Evolutionary conservation across 2,329 filamentous ascomycete species (phyloP).

Genomic region (Neofusicoccum ribis): DNA sequence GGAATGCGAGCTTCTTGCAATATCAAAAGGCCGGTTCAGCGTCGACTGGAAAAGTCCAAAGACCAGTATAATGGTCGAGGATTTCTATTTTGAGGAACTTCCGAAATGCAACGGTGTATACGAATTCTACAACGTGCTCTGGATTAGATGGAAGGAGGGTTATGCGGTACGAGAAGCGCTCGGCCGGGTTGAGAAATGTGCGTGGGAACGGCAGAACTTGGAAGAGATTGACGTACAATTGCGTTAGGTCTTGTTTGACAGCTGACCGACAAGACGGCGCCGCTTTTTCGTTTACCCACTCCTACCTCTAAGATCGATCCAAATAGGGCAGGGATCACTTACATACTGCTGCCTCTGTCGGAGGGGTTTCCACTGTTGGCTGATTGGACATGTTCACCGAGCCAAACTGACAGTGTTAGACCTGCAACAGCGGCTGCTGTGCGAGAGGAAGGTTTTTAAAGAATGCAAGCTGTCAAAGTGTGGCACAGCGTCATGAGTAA

Average conservation of each 20-base stretch:
- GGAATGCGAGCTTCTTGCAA: background rate
- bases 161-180: conserved; percentile 26
- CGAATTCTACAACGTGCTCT: conserved; percentile 25
- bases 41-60: too few species aligned
- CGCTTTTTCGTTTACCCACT: background rate
- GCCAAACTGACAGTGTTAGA: too few species aligned
- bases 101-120: background rate
- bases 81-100: fast-evolving
- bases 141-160: conserved; percentile 25
- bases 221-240: conserved; percentile 22
- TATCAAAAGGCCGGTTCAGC: background rate
- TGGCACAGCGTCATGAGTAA: too few species aligned
- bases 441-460: too few species aligned
- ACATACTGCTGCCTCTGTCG: too few species aligned
- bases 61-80: background rate
- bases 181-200: conserved; percentile 24
- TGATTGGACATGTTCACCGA: too few species aligned
- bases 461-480: too few species aligned
- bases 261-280: background rate
- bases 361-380: too few species aligned
- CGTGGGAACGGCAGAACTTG: conserved; percentile 21
- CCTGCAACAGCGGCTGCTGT: too few species aligned
- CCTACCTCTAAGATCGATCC: background rate
- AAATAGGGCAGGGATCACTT: background rate
- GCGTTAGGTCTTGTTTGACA: background rate